Evolutionary conservation across 139 green algal genomes (phyloP), one percentile per base, ranked within the genome.

Genomic region (Desmodesmus armatus): DNA sequence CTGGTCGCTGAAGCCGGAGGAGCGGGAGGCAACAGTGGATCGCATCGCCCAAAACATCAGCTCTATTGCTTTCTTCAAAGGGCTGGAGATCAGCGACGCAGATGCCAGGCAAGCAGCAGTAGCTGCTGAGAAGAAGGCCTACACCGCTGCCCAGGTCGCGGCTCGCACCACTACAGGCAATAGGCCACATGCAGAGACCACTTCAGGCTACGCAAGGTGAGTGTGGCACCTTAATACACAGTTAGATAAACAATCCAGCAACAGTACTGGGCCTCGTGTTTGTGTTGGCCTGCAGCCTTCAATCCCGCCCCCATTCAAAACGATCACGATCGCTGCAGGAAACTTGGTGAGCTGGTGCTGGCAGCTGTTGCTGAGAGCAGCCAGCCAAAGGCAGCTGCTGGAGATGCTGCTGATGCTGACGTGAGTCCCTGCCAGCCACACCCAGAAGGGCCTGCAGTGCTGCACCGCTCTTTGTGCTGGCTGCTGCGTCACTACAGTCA

Each of bases 141-240:
- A 97, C 90, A 96, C 93, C 3, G 91, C 94, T 3, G 95, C 95
- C 1, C 69, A 92, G 67, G 94, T 98, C 35, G 92, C 94, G 27
- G 90, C 94, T 0, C 88, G 87, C 63, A 97, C 94, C 11, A 98
- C 94, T 3, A 98, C 94, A 19, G 94, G 94, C 49, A 72, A 87
- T n/a, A 78, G 94, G 44, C 94, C 92, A 0, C 76, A 84, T 5
- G 39, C 55, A 21, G 90, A 95, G 62, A 90, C 78, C 3, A 88
- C 82, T 11, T 55, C 74, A 7, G 85, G 80, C 0, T 96, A 95
- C 51, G 88, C 88, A 5, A 89, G 90, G 91, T 91, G 29, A 9
- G 43, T 27, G 55, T 25, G n/a, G 11, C 17, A 37, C 2, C 27
- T 72, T 31, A 55, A 21, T 55, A 55, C 7, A 55, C 47, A 55